Evolutionary conservation across 2,329 filamentous ascomycete species (phyloP), one percentile per base, ranked within the genome.

Genomic region (Parascedosporium putredinis): DNA sequence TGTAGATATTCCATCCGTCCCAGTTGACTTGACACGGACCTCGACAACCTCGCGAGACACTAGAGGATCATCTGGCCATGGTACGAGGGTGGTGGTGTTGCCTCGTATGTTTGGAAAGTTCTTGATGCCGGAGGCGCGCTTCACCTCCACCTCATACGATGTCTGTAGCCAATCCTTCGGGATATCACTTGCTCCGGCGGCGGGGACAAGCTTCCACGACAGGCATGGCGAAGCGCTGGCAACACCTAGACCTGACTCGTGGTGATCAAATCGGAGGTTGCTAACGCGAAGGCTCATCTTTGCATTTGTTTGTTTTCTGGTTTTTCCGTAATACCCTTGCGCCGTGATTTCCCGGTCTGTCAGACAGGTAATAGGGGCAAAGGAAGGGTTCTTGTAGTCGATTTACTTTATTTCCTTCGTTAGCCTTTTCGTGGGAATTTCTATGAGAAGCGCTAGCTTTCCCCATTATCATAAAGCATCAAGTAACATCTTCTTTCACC

Each of bases 61-160:
- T 0, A 70, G 59, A 1, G 64, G 56, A 2, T 55, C 49, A 3
- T 63, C 63, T 1, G 71, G 71, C 72, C 72, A 76, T 0, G 67
- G 66, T 0, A 73, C 64, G 1, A 69, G 62, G 4, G 44, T 46
- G 6, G 44, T 3, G 70, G 55, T 0, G 71, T 73, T 0, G 2
- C 45, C 20, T 22, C 33, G 31, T 8, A 23, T 48, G 14, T 18
- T 20, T 61, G 27, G n/a, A 31, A 31, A 31, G 6, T 7, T 31
- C 27, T 31, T 31, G 7, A 31, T 7, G n/a, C 45, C 18, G 6
- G 49, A 27, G 3, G 22, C 45, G 16, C 48, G 50, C 6, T 50
- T 49, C 16, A 57, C 23, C 27, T 57, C 52, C n/a, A 58, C 29
- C 4, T 57, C 51, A 43, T 57, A 58, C 10, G 49, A 49, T 3